A percentile compares a stretch with the other conserved stretches of the same genome.
These are phyloP conservation scores for Chlamydomonas sp. DNA, from an alignment of 139 green algal species.

Conservation along the genomic window DNA sequence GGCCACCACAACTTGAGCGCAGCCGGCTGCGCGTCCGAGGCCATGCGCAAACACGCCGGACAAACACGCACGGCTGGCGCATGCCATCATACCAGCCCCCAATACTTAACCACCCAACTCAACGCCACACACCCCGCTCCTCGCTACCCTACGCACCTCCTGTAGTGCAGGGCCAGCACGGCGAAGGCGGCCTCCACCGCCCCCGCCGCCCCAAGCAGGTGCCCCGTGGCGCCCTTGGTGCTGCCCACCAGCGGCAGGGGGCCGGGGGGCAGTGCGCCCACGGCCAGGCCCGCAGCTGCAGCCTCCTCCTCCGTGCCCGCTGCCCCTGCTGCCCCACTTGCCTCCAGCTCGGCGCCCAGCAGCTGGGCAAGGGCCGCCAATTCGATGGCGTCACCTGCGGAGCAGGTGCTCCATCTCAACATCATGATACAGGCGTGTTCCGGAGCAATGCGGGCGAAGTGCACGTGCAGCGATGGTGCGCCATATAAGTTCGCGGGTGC, in stretches of 20 bases:
- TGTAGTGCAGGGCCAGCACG: constrained; percentile 74
- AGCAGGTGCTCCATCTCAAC: background rate
- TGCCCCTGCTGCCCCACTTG: background rate
- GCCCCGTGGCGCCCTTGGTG: constrained; percentile 91
- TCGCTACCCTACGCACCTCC: background rate
- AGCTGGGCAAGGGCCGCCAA: constrained; percentile 72
- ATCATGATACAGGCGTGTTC: too few species aligned
- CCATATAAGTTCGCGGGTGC: too few species aligned
- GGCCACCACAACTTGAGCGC: too few species aligned
- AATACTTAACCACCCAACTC: too few species aligned
- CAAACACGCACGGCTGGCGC: too few species aligned
- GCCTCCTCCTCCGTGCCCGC: background rate
- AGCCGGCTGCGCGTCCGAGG: too few species aligned
- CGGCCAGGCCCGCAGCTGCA: too few species aligned
- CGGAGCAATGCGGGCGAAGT: background rate
- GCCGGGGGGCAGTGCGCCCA: too few species aligned
- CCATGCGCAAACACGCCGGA: too few species aligned
- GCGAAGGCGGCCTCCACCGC: constrained; percentile 85
- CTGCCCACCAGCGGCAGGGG: constrained; percentile 65
- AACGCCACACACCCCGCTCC: too few species aligned
- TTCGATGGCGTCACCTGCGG: constrained; percentile 85
- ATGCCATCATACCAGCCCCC: too few species aligned
- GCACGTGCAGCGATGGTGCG: background rate
- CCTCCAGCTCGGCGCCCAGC: constrained; percentile 59
- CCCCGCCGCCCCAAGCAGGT: constrained; percentile 94